Percentiles rank a stretch among this genome's conserved stretches.
Conservation (phyloP, 2,329 filamentous ascomycete species). For the Stemphylium lycopersici region DNA sequence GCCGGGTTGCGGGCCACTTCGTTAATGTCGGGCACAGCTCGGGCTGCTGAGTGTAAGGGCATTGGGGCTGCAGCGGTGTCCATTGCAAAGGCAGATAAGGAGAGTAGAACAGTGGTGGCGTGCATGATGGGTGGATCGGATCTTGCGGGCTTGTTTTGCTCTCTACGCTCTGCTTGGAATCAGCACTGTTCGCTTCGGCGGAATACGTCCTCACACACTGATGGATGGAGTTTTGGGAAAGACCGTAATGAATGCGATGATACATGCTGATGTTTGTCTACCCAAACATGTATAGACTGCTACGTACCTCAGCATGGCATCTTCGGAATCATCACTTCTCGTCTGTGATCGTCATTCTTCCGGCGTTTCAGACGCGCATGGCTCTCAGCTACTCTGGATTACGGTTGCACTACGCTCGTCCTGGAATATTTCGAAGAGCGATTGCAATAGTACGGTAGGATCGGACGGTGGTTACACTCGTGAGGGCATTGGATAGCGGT, state of each 20-base stretch:
- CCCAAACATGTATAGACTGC: not conserved
- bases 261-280: not conserved
- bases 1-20: constrained; percentile 25
- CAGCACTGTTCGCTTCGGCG: not conserved
- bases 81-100: constrained; percentile 14
- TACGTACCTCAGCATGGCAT: constrained; percentile 10
- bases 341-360: constrained; percentile 6
- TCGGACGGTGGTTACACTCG: not conserved
- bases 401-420: constrained; percentile 10
- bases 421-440: not conserved
- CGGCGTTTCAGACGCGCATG: constrained; percentile 16
- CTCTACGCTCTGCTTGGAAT: not conserved
- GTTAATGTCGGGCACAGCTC: constrained; percentile 19
- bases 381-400: constrained; percentile 2
- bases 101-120: constrained; percentile 6
- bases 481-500: not conserved
- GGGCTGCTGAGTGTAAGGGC: constrained; percentile 5
- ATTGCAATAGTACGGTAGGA: not conserved
- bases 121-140: constrained; percentile 12
- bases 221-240: not conserved
- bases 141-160: not conserved
- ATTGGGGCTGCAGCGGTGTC: constrained; percentile 14
- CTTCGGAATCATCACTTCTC: constrained; percentile 11
- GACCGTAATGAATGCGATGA: not conserved
- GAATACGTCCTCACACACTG: not conserved